Evolutionary conservation across 2,329 filamentous ascomycete species (phyloP), one percentile per base, ranked within the genome.

Genomic region (Hypocrella siamensis): DNA sequence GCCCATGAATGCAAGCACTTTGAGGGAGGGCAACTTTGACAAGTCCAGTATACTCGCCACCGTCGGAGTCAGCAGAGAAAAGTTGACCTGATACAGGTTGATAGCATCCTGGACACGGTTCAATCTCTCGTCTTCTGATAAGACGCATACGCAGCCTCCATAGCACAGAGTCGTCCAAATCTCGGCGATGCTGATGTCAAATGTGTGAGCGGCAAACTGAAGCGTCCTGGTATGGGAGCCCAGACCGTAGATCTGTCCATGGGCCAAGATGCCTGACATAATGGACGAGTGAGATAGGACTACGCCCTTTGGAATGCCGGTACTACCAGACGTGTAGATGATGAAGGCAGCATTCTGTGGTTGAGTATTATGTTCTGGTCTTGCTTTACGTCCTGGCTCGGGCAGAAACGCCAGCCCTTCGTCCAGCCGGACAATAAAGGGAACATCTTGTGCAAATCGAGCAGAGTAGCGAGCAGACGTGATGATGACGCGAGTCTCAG

Each of bases 111-210:
- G 11, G 6, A 30, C 9, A 6, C 17, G 6, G 28, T 30, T 17
- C 28, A 30, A 11, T 14, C 28, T 30, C 10, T 30, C 28, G 15
- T 9, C 6, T 29, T 29, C 27, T 31, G 3, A 35, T 28, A 33
- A 31, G 2, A 38, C 26, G 19, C 36, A 38, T 5, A 38, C 27
- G 11, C 31, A 33, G 12, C 36, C 36, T 17, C 36, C 35, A 14
- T 27, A n/a, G 9, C 10, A 6, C 14, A 38, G 28, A 3, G 33
- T 33, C 6, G 27, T 16, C 5, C 34, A 26, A 7, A 35, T 31
- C 4, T 38, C 33, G 5, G 16, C 4, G 4, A 35, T 21, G 16
- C 27, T 31, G n/a, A 28, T 32, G 26, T 35, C 32, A 25, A 38
- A 36, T 3, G 26, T 27, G 25, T 27, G 14, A 6, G 25, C 7